These are phyloP conservation scores for Mrakia blollopis DNA, from an alignment of 768 basidiomycete genomes.

Conservation along the genomic window DNA sequence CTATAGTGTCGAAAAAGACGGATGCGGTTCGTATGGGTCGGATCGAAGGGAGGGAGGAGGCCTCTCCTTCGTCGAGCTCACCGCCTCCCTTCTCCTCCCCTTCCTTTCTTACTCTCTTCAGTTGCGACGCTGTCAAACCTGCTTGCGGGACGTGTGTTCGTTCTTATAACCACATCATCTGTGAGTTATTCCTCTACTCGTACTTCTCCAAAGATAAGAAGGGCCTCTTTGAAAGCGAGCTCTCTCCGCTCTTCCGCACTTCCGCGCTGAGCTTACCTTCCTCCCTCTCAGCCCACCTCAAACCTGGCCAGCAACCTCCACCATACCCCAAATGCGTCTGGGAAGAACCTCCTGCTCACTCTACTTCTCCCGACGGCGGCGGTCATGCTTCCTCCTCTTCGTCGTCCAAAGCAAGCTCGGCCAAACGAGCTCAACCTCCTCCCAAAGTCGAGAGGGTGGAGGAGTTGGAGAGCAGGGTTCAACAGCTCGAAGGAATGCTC, in stretches of 20 bases:
- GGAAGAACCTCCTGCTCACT: neutral
- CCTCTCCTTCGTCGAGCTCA: neutral
- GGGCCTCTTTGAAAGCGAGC: neutral
- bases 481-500: slow-evolving; percentile 10
- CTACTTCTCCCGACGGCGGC: neutral
- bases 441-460: neutral
- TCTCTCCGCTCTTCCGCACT: neutral
- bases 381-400: neutral
- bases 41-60: neutral
- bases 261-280: neutral
- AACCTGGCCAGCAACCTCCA: neutral
- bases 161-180: slow-evolving; percentile 8
- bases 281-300: neutral
- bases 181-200: neutral
- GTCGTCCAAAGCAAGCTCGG: neutral
- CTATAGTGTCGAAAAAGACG: neutral
- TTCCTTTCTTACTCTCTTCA: neutral
- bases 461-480: slow-evolving; percentile 6
- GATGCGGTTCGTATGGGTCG: neutral
- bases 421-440: neutral
- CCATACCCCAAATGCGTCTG: neutral
- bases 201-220: neutral
- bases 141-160: slow-evolving; percentile 6
- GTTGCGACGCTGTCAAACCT: slow-evolving; percentile 12
- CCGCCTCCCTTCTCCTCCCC: neutral